Conservation (phyloP, 495 filamentous ascomycete species). For the Astrothelium macrocarpum region DNA sequence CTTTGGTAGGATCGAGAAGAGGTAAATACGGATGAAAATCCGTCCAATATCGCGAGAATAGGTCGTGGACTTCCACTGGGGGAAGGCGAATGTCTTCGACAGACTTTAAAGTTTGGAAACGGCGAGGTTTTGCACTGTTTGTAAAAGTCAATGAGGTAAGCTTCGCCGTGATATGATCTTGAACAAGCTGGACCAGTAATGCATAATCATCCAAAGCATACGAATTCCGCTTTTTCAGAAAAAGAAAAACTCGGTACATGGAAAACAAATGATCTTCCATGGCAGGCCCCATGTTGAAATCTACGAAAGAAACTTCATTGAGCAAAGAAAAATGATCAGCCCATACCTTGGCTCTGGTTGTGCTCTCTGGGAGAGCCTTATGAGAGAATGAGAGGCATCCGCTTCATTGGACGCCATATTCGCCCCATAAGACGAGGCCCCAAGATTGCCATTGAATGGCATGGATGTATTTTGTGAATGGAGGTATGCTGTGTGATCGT, state of each 20-base stretch:
- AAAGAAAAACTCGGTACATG: too few species aligned
- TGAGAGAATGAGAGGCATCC: background rate
- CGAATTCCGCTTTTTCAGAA: too few species aligned
- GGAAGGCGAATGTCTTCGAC: conserved; percentile 67
- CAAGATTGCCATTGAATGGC: background rate
- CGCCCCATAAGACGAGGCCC: background rate
- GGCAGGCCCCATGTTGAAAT: too few species aligned
- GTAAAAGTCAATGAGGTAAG: background rate
- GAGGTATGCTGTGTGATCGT: background rate
- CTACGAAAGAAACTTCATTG: background rate
- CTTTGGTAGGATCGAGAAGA: conserved; percentile 60
- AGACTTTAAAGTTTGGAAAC: conserved; percentile 25
- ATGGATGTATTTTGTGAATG: background rate
- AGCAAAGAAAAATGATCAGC: background rate
- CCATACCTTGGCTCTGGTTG: background rate
- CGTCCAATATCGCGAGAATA: conserved; percentile 72
- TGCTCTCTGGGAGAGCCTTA: background rate
- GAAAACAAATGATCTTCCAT: too few species aligned
- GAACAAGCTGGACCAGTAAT: conserved; percentile 26
- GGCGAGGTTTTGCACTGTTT: conserved; percentile 16
- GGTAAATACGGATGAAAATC: conserved; percentile 80
- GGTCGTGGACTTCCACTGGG: conserved; percentile 58
- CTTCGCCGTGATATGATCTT: background rate
- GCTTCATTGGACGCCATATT: background rate
- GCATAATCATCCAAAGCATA: too few species aligned